Evolutionary conservation across 1,139 yeast species (phyloP).

Genomic region (Pneumocystis sp.): DNA sequence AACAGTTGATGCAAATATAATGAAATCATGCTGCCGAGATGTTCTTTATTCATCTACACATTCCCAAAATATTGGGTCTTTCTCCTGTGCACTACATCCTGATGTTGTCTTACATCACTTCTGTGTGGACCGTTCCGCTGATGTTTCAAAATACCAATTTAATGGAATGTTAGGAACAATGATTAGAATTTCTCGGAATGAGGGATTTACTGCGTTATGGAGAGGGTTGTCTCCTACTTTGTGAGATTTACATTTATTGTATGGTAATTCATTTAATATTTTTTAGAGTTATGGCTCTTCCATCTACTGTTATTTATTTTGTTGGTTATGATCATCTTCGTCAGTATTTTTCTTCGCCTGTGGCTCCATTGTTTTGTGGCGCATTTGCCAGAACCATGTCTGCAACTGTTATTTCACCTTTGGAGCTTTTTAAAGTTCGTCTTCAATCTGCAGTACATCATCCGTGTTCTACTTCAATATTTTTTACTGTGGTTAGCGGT

Average conservation of each 20-base stretch:
- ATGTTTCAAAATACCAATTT: constrained; percentile 15
- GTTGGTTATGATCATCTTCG: constrained; percentile 80
- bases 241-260: neutral
- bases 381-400: constrained; percentile 69
- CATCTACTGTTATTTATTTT: constrained; percentile 84
- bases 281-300: constrained; percentile 58
- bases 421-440: constrained; percentile 76
- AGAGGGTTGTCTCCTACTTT: constrained; percentile 74
- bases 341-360: constrained; percentile 6
- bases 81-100: neutral
- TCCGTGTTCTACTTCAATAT: constrained; percentile 6
- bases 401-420: constrained; percentile 73
- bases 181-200: constrained; percentile 45
- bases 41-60: neutral
- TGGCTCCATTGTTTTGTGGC: constrained; percentile 79
- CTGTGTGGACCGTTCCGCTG: neutral
- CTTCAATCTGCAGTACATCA: constrained; percentile 45
- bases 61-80: constrained; percentile 1
- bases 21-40: constrained; percentile 6
- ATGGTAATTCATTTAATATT: neutral
- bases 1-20: constrained; percentile 2
- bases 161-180: constrained; percentile 63
- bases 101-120: neutral
- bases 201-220: constrained; percentile 72
- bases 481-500: constrained; percentile 28